Percentiles rank a stretch among this genome's conserved stretches.
Conservation (phyloP, 148 eudicot species). For the Vaccinium macrocarpon region DNA sequence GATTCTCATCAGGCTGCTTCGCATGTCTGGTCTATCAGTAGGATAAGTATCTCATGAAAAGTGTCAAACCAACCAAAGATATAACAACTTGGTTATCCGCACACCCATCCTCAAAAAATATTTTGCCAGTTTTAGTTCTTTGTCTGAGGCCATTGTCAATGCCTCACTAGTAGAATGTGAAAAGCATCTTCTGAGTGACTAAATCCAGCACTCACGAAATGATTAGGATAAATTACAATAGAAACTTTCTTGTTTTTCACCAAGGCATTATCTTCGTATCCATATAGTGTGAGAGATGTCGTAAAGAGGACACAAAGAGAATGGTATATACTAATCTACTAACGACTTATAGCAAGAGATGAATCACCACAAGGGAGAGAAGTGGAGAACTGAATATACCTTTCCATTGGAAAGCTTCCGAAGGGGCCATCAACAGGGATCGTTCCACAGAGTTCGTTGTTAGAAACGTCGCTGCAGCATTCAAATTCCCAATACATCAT, state of each 20-base stretch:
- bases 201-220: neutral
- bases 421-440: constrained; percentile 60
- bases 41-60: neutral
- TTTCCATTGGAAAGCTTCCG: constrained; percentile 38
- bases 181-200: neutral
- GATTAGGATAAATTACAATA: neutral
- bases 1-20: neutral
- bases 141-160: neutral
- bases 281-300: neutral
- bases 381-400: constrained; percentile 23
- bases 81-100: neutral
- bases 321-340: neutral
- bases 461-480: constrained; percentile 49
- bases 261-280: neutral
- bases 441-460: constrained; percentile 55
- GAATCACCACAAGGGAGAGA: neutral
- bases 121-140: neutral
- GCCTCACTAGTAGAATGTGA: neutral
- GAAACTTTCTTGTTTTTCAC: neutral
- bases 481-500: neutral
- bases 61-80: neutral
- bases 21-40: neutral
- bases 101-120: neutral
- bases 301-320: neutral
- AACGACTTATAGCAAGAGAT: neutral